These are phyloP conservation scores for Orbilia brochopaga DNA, from an alignment of 2,329 filamentous ascomycete genomes.

Conservation along the genomic window DNA sequence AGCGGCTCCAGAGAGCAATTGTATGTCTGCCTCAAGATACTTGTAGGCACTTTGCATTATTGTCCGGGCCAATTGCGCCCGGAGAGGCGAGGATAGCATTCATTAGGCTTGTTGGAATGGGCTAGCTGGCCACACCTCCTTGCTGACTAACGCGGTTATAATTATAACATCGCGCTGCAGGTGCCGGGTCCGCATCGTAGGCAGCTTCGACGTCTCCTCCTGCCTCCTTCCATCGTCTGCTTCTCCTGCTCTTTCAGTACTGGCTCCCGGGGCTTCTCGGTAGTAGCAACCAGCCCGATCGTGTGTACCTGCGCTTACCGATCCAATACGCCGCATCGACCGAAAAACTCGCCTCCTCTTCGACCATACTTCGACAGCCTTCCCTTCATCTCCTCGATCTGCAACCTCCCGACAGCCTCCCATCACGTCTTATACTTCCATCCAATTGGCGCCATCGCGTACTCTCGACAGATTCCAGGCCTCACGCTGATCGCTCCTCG, in stretches of 20 bases:
- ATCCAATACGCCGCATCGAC: not conserved
- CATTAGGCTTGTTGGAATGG: not conserved
- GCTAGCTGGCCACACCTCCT: slow-evolving; percentile 2
- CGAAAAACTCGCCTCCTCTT: not conserved
- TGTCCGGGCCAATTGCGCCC: too few relatives aligned
- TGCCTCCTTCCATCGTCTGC: not conserved
- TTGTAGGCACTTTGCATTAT: too few relatives aligned
- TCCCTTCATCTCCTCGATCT: not conserved
- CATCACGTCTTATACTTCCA: not conserved
- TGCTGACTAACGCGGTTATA: not conserved
- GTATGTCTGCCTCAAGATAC: too few relatives aligned
- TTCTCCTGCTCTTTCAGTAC: not conserved
- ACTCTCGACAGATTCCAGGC: not conserved
- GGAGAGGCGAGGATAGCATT: not conserved
- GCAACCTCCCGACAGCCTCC: not conserved
- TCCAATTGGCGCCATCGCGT: not conserved
- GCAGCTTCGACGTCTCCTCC: not conserved
- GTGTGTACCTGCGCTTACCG: slow-evolving; percentile 1
- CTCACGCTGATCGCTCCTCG: not conserved
- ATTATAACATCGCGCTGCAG: not conserved
- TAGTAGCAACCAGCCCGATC: not conserved
- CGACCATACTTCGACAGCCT: not conserved
- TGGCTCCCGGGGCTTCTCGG: not conserved
- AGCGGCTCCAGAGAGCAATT: too few relatives aligned
- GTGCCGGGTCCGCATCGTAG: not conserved